phyloP scores from a whole-genome alignment of 495 filamentous ascomycete species.

The Chaetomium fimeti region DNA sequence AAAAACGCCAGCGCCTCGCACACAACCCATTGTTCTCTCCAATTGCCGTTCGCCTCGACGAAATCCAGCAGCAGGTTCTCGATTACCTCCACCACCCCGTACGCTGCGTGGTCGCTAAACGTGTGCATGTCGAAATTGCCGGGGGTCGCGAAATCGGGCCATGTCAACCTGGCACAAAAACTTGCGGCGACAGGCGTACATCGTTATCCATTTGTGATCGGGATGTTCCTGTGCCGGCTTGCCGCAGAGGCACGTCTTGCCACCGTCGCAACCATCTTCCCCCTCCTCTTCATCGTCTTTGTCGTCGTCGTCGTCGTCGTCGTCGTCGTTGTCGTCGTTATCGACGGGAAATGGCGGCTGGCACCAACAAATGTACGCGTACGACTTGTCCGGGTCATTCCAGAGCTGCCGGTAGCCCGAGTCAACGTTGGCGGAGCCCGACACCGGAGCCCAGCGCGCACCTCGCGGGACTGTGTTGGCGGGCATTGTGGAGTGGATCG shows the following conservation, averaged over 20 bases:
- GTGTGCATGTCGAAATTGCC: constrained; percentile 40
- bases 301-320: constrained; percentile 24
- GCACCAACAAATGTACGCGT: constrained; percentile 37
- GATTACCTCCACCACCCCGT: constrained; percentile 34
- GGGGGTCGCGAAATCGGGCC: constrained; percentile 32
- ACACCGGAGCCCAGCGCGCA: constrained; percentile 43
- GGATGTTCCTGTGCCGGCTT: constrained; percentile 42
- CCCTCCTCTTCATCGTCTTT: constrained; percentile 13
- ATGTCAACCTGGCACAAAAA: constrained; percentile 26
- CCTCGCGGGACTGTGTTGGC: constrained; percentile 10
- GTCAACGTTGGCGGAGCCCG: constrained; percentile 44
- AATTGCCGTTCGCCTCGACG: constrained; percentile 33
- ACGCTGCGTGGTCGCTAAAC: constrained; percentile 35
- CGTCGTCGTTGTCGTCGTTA: constrained; percentile 30
- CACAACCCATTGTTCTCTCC: constrained; percentile 39
- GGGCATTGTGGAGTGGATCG: background rate
- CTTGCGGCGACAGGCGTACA: constrained; percentile 35
- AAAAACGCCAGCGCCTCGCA: constrained; percentile 34
- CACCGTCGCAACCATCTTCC: constrained; percentile 21
- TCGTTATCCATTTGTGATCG: constrained; percentile 43
- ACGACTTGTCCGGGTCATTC: constrained; percentile 33
- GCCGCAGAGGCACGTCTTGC: constrained; percentile 42
- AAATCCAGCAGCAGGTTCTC: constrained; percentile 43
- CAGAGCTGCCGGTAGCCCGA: constrained; percentile 30
- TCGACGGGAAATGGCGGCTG: constrained; percentile 27